Evolutionary conservation across 306 rosid genomes (phyloP).

Genomic region (Quercus aquifolioides): DNA sequence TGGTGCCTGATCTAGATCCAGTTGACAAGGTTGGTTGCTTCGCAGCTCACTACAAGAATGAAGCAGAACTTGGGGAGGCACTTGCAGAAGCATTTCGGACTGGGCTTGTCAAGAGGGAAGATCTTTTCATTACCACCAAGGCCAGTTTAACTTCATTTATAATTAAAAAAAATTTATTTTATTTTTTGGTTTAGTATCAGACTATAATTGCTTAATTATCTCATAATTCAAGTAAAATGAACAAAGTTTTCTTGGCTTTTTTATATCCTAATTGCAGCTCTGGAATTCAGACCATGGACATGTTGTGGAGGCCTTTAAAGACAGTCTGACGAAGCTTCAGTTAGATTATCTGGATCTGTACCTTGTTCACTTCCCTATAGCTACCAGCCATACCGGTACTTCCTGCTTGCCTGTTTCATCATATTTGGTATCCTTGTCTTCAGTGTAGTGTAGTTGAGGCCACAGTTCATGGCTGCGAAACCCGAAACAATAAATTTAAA

Average conservation of each 20-base stretch:
- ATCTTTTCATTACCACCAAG: slow-evolving; percentile 80
- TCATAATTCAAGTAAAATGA: not conserved
- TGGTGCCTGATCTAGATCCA: too few relatives aligned
- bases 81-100: slow-evolving; percentile 63
- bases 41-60: slow-evolving; percentile 74
- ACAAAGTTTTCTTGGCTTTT: not conserved
- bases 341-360: slow-evolving; percentile 76
- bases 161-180: not conserved
- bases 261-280: slow-evolving; percentile 50
- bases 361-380: slow-evolving; percentile 82
- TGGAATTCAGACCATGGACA: slow-evolving; percentile 97
- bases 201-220: too few relatives aligned
- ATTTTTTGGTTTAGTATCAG: not conserved
- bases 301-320: slow-evolving; percentile 77
- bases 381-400: slow-evolving; percentile 69
- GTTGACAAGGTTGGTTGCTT: slow-evolving; percentile 18
- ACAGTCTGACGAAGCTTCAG: slow-evolving; percentile 80
- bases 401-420: not conserved
- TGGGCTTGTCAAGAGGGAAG: slow-evolving; percentile 81
- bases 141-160: slow-evolving; percentile 22
- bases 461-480: not conserved
- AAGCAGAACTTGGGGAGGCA: slow-evolving; percentile 80
- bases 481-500: too few relatives aligned
- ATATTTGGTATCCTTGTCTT: too few relatives aligned
- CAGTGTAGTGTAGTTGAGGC: not conserved